phyloP scores from a whole-genome alignment of 345 rosid genomes.

The Arabidopsis thaliana region DNA sequence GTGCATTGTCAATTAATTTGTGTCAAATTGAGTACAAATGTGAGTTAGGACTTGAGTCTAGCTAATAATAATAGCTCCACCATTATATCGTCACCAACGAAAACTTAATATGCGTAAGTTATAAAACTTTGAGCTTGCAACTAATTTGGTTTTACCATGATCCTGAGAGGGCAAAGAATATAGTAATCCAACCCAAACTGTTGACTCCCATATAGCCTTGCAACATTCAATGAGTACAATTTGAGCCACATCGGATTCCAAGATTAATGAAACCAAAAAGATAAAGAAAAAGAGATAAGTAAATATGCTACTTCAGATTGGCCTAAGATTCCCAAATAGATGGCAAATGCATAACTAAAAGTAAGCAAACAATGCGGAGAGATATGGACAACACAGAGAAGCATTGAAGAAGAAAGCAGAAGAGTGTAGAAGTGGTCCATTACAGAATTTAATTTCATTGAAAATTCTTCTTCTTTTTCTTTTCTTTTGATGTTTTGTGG shows the following conservation, averaged over 20 bases:
- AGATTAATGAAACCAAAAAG: slow-evolving; percentile 14
- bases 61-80: neutral
- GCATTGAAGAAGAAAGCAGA: slow-evolving; percentile 39
- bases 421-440: slow-evolving; percentile 48
- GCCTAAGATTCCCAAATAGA: slow-evolving; percentile 43
- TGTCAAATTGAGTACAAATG: slow-evolving; percentile 18
- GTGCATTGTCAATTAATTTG: neutral
- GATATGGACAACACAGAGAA: slow-evolving; percentile 40
- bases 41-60: neutral
- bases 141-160: slow-evolving; percentile 1
- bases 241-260: slow-evolving; percentile 36
- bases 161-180: neutral
- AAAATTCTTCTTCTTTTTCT: slow-evolving; percentile 31
- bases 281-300: slow-evolving; percentile 8
- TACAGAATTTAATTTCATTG: slow-evolving; percentile 40
- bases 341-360: slow-evolving; percentile 38
- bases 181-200: neutral
- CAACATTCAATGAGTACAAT: slow-evolving; percentile 8
- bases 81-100: neutral
- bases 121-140: slow-evolving; percentile 1
- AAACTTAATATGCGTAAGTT: slow-evolving; percentile 16
- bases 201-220: neutral
- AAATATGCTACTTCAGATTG: slow-evolving; percentile 38
- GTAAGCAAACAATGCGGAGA: slow-evolving; percentile 44
- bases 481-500: slow-evolving; percentile 39